phyloP scores from a whole-genome alignment of 2,329 filamentous ascomycete genomes.

The Pseudogymnoascus sp. region DNA sequence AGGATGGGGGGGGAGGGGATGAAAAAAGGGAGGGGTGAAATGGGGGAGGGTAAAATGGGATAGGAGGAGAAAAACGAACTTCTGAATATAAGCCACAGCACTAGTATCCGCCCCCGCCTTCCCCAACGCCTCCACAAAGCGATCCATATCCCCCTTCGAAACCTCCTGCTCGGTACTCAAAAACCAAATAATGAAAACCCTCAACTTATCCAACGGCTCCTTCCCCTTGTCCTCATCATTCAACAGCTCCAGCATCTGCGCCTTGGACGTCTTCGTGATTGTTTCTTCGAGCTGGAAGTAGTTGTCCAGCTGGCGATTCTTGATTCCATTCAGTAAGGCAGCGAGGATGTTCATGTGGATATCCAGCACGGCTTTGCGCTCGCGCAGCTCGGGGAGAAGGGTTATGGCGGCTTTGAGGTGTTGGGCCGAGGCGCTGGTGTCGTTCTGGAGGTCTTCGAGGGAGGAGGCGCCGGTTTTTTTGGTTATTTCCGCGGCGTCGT shows the following conservation, averaged over 20 bases:
- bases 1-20: too few relatives aligned
- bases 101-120: slow-evolving; percentile 67
- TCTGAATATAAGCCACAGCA: slow-evolving; percentile 76
- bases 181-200: slow-evolving; percentile 95
- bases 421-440: slow-evolving; percentile 80
- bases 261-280: slow-evolving; percentile 82
- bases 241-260: slow-evolving; percentile 80
- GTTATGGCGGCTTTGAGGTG: slow-evolving; percentile 96
- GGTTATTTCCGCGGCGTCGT: slow-evolving; percentile 88
- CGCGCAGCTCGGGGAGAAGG: slow-evolving; percentile 79
- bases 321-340: slow-evolving; percentile 68
- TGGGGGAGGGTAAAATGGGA: background rate
- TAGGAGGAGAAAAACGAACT: slow-evolving; percentile 59
- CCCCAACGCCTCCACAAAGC: slow-evolving; percentile 77
- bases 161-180: slow-evolving; percentile 88
- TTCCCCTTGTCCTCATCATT: slow-evolving; percentile 75
- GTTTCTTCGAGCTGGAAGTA: slow-evolving; percentile 94
- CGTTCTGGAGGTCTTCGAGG: slow-evolving; percentile 85
- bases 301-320: slow-evolving; percentile 89
- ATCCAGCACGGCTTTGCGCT: slow-evolving; percentile 85
- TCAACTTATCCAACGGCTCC: slow-evolving; percentile 78
- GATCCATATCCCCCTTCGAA: slow-evolving; percentile 69
- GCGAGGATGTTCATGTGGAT: slow-evolving; percentile 99
- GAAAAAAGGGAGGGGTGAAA: background rate
- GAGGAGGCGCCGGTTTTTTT: slow-evolving; percentile 90